A percentile compares a stretch with the other conserved stretches of the same genome.
Conservation (phyloP, 1,139 yeast species). For the Yamadazyma triangularis region DNA sequence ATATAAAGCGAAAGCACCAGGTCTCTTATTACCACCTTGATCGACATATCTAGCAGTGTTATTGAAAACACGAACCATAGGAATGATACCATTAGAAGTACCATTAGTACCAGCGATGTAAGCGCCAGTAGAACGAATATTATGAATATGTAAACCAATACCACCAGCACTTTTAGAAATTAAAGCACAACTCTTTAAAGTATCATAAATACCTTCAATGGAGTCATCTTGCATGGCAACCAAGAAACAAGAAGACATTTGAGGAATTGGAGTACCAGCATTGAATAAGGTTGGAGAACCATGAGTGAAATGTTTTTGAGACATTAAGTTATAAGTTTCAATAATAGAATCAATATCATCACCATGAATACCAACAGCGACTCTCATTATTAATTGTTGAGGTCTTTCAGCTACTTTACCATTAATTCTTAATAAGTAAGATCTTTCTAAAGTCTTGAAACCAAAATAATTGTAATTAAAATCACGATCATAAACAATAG, state of each 20-base stretch:
- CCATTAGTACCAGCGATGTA: constrained; percentile 89
- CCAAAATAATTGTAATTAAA: constrained; percentile 82
- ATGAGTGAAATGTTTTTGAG: constrained; percentile 78
- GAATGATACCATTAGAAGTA: constrained; percentile 81
- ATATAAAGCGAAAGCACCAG: constrained; percentile 88
- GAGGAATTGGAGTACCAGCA: constrained; percentile 85
- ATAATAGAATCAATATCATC: constrained; percentile 62
- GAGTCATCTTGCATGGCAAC: constrained; percentile 89
- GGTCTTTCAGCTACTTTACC: constrained; percentile 87
- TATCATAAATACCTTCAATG: constrained; percentile 84
- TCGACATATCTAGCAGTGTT: constrained; percentile 91
- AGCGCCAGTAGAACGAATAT: constrained; percentile 81
- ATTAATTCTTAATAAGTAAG: constrained; percentile 65
- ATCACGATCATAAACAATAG: constrained; percentile 81
- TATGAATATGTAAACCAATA: constrained; percentile 79
- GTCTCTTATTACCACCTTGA: constrained; percentile 93
- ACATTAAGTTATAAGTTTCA: constrained; percentile 83
- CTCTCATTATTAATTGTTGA: constrained; percentile 87
- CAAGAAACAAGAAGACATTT: constrained; percentile 85
- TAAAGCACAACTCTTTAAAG: constrained; percentile 80
- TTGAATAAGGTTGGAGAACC: constrained; percentile 89
- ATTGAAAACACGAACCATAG: constrained; percentile 87
- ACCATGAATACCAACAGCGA: constrained; percentile 85
- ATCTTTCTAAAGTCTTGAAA: constrained; percentile 81
- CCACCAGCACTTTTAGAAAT: constrained; percentile 92